Evolutionary conservation across 2,329 filamentous ascomycete species (phyloP).

Genomic region (Ilyonectria robusta): DNA sequence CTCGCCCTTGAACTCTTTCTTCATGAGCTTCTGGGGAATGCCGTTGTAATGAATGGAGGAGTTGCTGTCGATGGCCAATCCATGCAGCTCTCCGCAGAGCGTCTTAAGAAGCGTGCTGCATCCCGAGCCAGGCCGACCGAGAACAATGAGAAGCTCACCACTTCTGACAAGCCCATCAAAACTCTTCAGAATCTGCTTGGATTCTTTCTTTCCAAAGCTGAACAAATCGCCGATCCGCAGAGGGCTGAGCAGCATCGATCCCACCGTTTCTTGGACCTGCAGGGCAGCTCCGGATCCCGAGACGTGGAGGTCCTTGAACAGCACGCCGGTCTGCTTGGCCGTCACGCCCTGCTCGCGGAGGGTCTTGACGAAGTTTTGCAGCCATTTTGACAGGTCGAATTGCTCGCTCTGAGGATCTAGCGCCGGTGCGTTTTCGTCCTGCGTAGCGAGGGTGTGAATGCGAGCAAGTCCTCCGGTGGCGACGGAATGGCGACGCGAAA

Average conservation of each 20-base stretch:
- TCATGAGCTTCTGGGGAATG: slow-evolving; percentile 66
- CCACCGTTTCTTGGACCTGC: slow-evolving; percentile 78
- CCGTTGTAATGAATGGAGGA: slow-evolving; percentile 75
- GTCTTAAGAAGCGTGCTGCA: slow-evolving; percentile 76
- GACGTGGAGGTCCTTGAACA: slow-evolving; percentile 76
- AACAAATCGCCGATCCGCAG: slow-evolving; percentile 71
- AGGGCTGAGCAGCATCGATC: slow-evolving; percentile 70
- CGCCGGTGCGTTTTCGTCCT: slow-evolving; percentile 50
- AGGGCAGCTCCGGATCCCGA: slow-evolving; percentile 77
- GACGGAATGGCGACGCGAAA: slow-evolving; percentile 54
- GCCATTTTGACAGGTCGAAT: slow-evolving; percentile 61
- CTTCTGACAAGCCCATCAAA: slow-evolving; percentile 76
- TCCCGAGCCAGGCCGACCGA: slow-evolving; percentile 76
- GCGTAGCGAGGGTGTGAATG: slow-evolving; percentile 35
- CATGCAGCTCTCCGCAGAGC: slow-evolving; percentile 71
- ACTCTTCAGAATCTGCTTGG: slow-evolving; percentile 72
- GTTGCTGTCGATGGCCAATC: slow-evolving; percentile 65
- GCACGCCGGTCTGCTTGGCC: slow-evolving; percentile 69
- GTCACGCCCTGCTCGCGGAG: slow-evolving; percentile 70
- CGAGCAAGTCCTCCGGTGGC: slow-evolving; percentile 29
- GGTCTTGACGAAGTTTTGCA: slow-evolving; percentile 55
- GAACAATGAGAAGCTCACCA: slow-evolving; percentile 78
- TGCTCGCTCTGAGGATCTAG: slow-evolving; percentile 55
- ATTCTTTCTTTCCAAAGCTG: slow-evolving; percentile 58
- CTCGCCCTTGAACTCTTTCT: slow-evolving; percentile 74